These are phyloP conservation scores for Cyamopsis tetragonoloba DNA, from an alignment of 306 rosid genomes.

Conservation along the genomic window DNA sequence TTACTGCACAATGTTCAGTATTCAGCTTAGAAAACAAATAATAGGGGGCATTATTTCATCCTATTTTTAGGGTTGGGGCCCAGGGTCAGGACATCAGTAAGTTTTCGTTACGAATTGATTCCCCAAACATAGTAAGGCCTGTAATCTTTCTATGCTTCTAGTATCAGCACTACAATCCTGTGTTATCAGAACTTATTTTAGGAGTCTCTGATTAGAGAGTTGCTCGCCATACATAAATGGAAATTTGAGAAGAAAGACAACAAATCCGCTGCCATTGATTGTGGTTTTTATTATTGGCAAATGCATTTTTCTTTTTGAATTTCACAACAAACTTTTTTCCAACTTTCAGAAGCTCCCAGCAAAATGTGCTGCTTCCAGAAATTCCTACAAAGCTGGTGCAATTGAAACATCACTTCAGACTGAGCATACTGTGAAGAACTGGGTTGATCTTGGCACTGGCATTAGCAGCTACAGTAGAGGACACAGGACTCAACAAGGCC, in stretches of 20 bases:
- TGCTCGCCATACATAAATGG: neutral
- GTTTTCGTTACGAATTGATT: too few species aligned
- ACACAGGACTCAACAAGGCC: slow-evolving; percentile 31
- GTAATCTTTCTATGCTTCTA: neutral
- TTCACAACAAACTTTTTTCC: neutral
- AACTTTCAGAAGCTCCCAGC: slow-evolving; percentile 48
- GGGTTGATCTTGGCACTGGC: slow-evolving; percentile 33
- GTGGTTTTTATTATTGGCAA: neutral
- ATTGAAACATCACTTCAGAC: slow-evolving; percentile 25
- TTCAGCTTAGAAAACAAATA: too few species aligned
- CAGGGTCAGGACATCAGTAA: neutral
- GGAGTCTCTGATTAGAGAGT: neutral
- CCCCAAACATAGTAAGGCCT: too few species aligned
- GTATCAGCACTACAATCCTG: neutral
- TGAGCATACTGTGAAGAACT: slow-evolving; percentile 20
- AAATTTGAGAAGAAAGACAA: neutral
- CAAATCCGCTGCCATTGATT: neutral
- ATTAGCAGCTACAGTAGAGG: slow-evolving; percentile 36
- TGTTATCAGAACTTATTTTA: neutral
- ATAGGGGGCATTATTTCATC: neutral
- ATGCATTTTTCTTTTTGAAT: neutral
- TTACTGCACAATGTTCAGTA: too few species aligned
- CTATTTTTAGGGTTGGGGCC: neutral
- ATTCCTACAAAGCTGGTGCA: slow-evolving; percentile 21
- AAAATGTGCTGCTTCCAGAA: slow-evolving; percentile 32